Base-by-base conservation (phyloP, 805 yeast genomes). In the Metschnikowia drakensbergensis region DNA sequence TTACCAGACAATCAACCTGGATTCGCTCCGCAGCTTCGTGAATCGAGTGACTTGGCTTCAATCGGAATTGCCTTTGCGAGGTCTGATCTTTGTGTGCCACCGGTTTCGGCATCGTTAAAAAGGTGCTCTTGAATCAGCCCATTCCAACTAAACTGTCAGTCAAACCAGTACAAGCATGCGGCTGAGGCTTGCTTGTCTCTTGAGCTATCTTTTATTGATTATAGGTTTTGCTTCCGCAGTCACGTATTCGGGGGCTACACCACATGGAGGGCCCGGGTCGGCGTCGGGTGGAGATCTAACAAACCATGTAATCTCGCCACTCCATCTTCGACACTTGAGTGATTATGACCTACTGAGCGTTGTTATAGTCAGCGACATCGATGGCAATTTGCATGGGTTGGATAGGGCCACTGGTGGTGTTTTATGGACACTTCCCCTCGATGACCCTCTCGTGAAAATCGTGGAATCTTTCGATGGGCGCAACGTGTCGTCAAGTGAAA, bases 321-420 rank as follows among this genome's bases (percentile, higher is more conserved):
- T 70, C n/a, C 71, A 69, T 41, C 50, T 62, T 5, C 60, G 80
- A 34, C 67, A 71, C 22, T 61, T 81, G 11, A 57, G 58, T 13
- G 81, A 79, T 51, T 81, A 79, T 72, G 59, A 60, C 27, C 66
- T 85, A 5, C 68, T 87, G 0, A 81, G 84, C 54, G 58, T 86
- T 7, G 62, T 91, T 2, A 65, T 90, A 4, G 81, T 88, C 0
- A 81, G 91, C 9, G 96, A 91, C 58, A 77, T 90, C 1, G 96
- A 92, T 59, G 98, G 97, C 1, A 83, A 86, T 28, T 64, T 91
- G 7, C 94, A 89, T 61, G 96, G 94, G 0, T 66, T 90, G 7
- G 82, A 84, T 54, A 72, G 97, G 51, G 72, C 79, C 43, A 81
- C 86, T 0, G 98, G 98, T 1, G 79, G 79, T 26, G 63, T 83